Conservation (phyloP, 805 yeast species). For the Yarrowia sp. region DNA sequence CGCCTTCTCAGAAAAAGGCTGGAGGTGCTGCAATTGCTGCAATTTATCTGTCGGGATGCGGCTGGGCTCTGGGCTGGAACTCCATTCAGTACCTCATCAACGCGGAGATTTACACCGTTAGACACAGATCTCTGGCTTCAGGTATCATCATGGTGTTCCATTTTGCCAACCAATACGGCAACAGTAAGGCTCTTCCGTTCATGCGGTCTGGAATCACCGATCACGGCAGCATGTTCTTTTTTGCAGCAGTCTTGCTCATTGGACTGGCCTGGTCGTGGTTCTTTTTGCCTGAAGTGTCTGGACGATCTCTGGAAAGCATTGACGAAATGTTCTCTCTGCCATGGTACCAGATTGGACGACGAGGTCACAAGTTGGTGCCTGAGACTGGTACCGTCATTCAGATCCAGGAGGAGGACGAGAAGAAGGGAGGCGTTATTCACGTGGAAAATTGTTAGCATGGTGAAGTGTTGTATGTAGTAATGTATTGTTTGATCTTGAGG, state of each 20-base stretch:
- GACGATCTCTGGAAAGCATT: constrained; percentile 60
- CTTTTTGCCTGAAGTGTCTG: constrained; percentile 59
- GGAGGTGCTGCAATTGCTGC: constrained; percentile 60
- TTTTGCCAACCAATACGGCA: constrained; percentile 64
- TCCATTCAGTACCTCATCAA: constrained; percentile 62
- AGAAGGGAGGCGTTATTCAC: constrained; percentile 9
- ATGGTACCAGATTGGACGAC: constrained; percentile 61
- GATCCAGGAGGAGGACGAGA: constrained; percentile 21
- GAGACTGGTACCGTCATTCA: not conserved
- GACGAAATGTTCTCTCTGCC: constrained; percentile 61
- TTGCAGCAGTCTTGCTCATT: constrained; percentile 54
- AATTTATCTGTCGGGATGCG: constrained; percentile 59
- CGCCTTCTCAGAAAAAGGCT: constrained; percentile 51
- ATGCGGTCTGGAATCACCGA: constrained; percentile 57
- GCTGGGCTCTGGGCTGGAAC: constrained; percentile 68
- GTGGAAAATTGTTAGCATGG: constrained; percentile 6
- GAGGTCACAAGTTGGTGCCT: constrained; percentile 16
- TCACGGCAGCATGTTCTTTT: constrained; percentile 61
- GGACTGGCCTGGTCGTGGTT: constrained; percentile 59
- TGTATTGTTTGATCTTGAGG: not conserved
- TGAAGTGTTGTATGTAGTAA: not conserved
- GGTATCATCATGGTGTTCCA: constrained; percentile 63
- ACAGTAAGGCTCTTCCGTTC: constrained; percentile 61
- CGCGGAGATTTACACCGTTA: constrained; percentile 62
- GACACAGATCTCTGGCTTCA: constrained; percentile 58